phyloP scores from a whole-genome alignment of 1,284 basidiomycete species.

The Boletus sp. region DNA sequence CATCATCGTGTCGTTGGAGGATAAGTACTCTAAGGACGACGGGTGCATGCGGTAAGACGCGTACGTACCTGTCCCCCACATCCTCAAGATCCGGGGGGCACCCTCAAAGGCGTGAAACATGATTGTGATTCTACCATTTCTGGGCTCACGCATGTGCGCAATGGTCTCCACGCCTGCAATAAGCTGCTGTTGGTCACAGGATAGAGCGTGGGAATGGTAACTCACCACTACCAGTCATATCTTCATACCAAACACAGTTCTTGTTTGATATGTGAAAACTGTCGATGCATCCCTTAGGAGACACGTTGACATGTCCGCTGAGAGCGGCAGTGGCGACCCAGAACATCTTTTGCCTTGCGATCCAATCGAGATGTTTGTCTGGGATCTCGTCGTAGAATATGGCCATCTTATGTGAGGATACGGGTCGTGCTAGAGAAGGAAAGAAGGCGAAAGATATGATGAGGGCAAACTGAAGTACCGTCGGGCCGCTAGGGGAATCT shows the following conservation, averaged over 20 bases:
- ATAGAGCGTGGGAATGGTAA: neutral
- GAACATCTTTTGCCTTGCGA: slow-evolving; percentile 51
- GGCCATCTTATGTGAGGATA: slow-evolving; percentile 28
- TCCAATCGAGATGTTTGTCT: slow-evolving; percentile 44
- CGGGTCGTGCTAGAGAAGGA: neutral
- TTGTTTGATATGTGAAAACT: slow-evolving; percentile 48
- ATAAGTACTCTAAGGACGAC: too few species aligned
- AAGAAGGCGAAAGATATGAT: too few species aligned
- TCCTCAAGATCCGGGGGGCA: slow-evolving; percentile 40
- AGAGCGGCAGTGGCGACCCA: slow-evolving; percentile 58
- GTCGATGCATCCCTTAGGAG: slow-evolving; percentile 41
- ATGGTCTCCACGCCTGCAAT: slow-evolving; percentile 55
- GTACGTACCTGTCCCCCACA: slow-evolving; percentile 50
- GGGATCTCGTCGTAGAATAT: slow-evolving; percentile 43
- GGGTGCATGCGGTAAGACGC: too few species aligned
- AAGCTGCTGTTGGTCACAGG: neutral
- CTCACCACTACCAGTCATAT: slow-evolving; percentile 32
- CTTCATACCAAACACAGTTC: slow-evolving; percentile 53
- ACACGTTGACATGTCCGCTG: slow-evolving; percentile 53
- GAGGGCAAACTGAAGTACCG: too few species aligned
- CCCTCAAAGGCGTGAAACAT: slow-evolving; percentile 56
- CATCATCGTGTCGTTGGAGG: neutral
- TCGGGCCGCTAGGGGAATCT: too few species aligned
- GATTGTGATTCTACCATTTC: slow-evolving; percentile 52
- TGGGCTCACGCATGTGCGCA: slow-evolving; percentile 49